A percentile compares a stretch with the other conserved stretches of the same genome.
Conservation (phyloP, 2,329 filamentous ascomycete species). For the Fusarium virguliforme region DNA sequence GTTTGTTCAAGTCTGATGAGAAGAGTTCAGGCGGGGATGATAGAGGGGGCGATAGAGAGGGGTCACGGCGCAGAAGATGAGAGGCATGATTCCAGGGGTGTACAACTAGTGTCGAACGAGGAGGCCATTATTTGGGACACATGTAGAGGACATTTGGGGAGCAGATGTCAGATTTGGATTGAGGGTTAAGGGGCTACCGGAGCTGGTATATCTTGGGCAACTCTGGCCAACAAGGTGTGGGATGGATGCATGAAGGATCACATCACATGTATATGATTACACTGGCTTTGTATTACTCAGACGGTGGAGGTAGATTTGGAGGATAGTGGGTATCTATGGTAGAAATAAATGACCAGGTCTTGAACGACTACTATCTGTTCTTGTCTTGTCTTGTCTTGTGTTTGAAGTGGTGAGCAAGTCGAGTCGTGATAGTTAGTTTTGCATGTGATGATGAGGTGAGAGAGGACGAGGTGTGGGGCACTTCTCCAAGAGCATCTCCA, state of each 20-base stretch:
- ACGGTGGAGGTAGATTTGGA: conserved; percentile 32
- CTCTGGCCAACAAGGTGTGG: conserved; percentile 28
- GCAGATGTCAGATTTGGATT: conserved; percentile 29
- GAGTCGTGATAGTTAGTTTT: conserved; percentile 27
- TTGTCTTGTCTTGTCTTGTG: conserved; percentile 3
- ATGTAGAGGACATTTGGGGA: conserved; percentile 16
- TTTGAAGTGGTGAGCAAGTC: conserved; percentile 6
- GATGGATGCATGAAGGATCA: conserved; percentile 33
- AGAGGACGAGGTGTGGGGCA: conserved; percentile 38
- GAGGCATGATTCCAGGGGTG: conserved; percentile 12
- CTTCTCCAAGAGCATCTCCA: conserved; percentile 30
- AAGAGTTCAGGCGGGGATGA: conserved; percentile 20
- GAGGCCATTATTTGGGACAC: conserved; percentile 17
- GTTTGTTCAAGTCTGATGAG: conserved; percentile 18
- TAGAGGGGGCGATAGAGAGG: conserved; percentile 31
- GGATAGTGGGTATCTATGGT: conserved; percentile 37
- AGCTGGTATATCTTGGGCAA: conserved; percentile 19
- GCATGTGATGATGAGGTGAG: conserved; percentile 45
- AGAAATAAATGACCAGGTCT: conserved; percentile 28
- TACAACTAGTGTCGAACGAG: conserved; percentile 24
- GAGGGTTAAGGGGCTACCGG: conserved; percentile 17
- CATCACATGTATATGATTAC: conserved; percentile 48
- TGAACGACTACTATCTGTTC: conserved; percentile 13
- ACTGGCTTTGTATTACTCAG: conserved; percentile 25
- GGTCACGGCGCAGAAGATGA: conserved; percentile 21